Evolutionary conservation across 352 stramenopile genomes (phyloP).

Genomic region (Thraustochytrium sp.): DNA sequence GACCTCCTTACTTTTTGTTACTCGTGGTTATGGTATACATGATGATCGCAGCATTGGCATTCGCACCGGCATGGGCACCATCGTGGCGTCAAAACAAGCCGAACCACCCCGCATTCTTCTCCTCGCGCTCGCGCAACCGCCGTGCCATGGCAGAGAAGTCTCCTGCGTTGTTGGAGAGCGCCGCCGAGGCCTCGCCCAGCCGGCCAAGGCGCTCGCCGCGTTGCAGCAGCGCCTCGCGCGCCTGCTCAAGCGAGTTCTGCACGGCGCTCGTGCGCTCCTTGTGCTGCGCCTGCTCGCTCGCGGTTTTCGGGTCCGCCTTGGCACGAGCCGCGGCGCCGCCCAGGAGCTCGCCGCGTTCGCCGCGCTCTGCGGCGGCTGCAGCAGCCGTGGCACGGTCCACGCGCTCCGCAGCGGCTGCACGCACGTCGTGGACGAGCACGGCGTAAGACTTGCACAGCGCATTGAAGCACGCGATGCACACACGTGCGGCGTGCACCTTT

Average conservation of each 20-base stretch:
- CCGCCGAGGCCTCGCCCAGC: not conserved
- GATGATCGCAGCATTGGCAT: too few species aligned
- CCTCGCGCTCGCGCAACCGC: slow-evolving; percentile 21
- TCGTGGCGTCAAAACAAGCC: not conserved
- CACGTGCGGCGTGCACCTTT: not conserved
- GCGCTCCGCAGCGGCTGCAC: too few species aligned
- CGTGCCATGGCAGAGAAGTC: slow-evolving; percentile 7
- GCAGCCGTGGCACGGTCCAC: too few species aligned
- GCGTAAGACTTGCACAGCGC: not conserved
- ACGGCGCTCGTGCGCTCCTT: not conserved
- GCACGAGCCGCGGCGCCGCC: not conserved
- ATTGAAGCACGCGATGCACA: slow-evolving; percentile 18
- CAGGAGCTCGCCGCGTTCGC: not conserved
- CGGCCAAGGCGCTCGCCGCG: not conserved
- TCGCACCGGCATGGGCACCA: too few species aligned
- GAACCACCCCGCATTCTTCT: slow-evolving; percentile 26
- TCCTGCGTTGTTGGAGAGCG: slow-evolving; percentile 5
- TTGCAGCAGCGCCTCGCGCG: not conserved
- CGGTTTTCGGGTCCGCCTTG: not conserved
- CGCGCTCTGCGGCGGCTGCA: too few species aligned
- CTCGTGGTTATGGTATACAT: too few species aligned
- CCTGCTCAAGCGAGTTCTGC: not conserved
- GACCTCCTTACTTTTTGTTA: too few species aligned
- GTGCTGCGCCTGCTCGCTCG: not conserved
- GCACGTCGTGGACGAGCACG: not conserved